Base-by-base conservation (phyloP, 2,329 filamentous ascomycete genomes). In the Rhexocercosporidium sp. region DNA sequence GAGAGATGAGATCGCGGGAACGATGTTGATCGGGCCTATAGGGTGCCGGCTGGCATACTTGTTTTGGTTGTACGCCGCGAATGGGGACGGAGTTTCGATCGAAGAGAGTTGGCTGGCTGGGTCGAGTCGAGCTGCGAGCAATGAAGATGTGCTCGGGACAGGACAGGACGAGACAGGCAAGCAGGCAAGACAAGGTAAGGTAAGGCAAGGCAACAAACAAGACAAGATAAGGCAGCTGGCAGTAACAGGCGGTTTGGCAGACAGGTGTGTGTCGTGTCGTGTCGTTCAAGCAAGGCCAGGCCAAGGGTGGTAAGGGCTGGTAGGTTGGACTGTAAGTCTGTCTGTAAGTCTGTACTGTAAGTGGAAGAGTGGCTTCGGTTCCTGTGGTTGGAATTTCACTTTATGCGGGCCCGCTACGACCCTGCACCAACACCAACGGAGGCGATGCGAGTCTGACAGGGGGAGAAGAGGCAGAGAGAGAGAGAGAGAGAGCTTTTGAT, bases 1-100 rank as follows among this genome's bases (percentile, higher is more conserved):
- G n/a, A 57, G 59, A 51, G 44, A 53, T 51, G 59, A 62, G 59
- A 62, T 53, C 12, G 59, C 59, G 59, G 46, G 44, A 51, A 31
- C 22, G 25, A 60, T 46, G 25, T 29, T 60, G 39, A 60, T 47
- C 57, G 39, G 39, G 41, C 57, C 57, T 60, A 46, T 60, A 34
- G 39, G 57, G 34, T 18, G 57, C 57, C 39, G 22, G 39, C 41
- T 60, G 39, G 57, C 57, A 60, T 60, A 22, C 39, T 60, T 22
- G 57, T 60, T 46, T 18, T 59, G 34, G 29, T 59, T 27, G 56
- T 29, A 44, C 57, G 57, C 57, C 39, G 39, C 12, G 31, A 31
- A 53, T 53, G 25, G 22, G 22, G 37, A 41, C 37, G 37, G n/a
- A 59, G 56, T 18, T 3, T 46, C 37, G 25, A 29, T 59, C 22